These are phyloP conservation scores for Podospora pseudocomata DNA, from an alignment of 495 filamentous ascomycete genomes.

Conservation along the genomic window DNA sequence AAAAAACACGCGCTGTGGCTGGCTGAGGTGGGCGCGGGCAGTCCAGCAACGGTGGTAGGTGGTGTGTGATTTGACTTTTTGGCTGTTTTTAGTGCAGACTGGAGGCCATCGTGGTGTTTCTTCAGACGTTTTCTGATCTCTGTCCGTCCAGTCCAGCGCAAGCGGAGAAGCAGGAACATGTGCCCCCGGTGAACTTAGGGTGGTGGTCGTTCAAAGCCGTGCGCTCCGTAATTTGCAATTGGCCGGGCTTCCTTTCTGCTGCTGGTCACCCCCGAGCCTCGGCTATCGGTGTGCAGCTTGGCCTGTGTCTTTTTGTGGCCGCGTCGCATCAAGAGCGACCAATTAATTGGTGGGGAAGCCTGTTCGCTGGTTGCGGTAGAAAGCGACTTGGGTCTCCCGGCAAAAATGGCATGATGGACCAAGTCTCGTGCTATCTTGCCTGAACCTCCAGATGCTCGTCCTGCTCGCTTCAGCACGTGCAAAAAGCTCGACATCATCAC, in stretches of 20 bases:
- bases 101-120: neutral
- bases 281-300: slow-evolving; percentile 3
- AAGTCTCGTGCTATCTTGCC: neutral
- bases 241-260: neutral
- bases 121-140: neutral
- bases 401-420: neutral
- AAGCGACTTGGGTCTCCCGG: neutral
- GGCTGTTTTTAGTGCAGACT: neutral
- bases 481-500: neutral
- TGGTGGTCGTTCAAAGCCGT: neutral
- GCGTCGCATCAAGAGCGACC: neutral
- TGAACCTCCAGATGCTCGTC: neutral
- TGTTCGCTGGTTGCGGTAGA: neutral
- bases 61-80: neutral
- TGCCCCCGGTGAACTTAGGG: neutral
- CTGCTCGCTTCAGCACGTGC: neutral
- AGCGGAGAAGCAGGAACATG: neutral
- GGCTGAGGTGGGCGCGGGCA: too few species aligned
- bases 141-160: neutral
- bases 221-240: neutral
- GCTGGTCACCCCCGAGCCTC: slow-evolving; percentile 1
- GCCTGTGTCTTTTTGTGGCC: neutral
- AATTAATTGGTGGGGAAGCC: neutral
- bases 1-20: neutral
- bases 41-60: neutral